These are phyloP conservation scores for Solanum bulbocastanum DNA, from an alignment of 257 asterid species.

Conservation along the genomic window DNA sequence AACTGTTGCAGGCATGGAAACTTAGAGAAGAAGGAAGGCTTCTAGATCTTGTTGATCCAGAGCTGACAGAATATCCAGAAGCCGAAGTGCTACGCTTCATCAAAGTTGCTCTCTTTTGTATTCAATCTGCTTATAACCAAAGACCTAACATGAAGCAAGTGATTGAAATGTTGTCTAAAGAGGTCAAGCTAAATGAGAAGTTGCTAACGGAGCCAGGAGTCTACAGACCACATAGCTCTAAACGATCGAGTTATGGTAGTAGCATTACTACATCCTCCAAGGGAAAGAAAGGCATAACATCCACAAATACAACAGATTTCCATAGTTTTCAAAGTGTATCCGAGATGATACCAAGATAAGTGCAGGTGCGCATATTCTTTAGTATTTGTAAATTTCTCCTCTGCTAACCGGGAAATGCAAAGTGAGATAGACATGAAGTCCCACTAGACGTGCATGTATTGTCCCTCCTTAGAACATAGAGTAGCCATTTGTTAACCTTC, in stretches of 20 bases:
- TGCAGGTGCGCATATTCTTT: neutral
- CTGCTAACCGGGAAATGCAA: neutral
- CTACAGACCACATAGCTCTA: conserved; percentile 22
- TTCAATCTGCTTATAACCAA: conserved; percentile 54
- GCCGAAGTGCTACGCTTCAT: conserved; percentile 44
- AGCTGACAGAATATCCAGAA: conserved; percentile 31
- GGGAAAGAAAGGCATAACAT: conserved; percentile 20
- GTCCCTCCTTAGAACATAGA: neutral
- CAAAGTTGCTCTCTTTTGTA: conserved; percentile 65
- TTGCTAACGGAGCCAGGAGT: conserved; percentile 52
- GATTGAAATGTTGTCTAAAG: conserved; percentile 50
- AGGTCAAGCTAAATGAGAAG: conserved; percentile 46
- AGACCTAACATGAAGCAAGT: conserved; percentile 87
- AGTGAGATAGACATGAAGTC: neutral
- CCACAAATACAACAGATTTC: conserved; percentile 6
- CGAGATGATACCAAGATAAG: conserved; percentile 55
- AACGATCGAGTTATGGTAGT: conserved; percentile 11
- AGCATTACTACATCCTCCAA: conserved; percentile 16
- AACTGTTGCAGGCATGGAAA: conserved; percentile 60
- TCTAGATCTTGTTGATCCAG: conserved; percentile 57
- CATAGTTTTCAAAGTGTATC: conserved; percentile 21
- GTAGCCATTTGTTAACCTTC: neutral
- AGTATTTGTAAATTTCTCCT: neutral
- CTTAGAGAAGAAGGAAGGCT: conserved; percentile 49
- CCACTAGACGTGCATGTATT: neutral